Evolutionary conservation across 139 green algal genomes (phyloP).

Genomic region (Trebouxia sp.): DNA sequence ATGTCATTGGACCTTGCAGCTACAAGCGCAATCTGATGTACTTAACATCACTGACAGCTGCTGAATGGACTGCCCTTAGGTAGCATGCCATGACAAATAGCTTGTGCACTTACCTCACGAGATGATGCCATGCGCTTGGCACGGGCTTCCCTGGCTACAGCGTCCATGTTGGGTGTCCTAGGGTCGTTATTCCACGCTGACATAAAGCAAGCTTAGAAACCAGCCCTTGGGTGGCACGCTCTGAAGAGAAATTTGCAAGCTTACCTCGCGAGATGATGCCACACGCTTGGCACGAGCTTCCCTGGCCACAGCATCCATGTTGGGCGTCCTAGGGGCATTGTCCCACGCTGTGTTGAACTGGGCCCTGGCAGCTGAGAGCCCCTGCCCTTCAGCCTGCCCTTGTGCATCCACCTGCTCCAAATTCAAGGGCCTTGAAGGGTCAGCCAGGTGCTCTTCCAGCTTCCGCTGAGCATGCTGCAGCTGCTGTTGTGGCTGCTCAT

Average conservation of each 20-base stretch:
- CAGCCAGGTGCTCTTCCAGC: conserved; percentile 32
- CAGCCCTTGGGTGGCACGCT: too few relatives aligned
- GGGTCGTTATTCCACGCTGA: too few relatives aligned
- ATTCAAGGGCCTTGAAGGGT: neutral
- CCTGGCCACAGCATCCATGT: neutral
- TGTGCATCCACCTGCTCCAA: neutral
- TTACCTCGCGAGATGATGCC: neutral
- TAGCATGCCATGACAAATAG: too few relatives aligned
- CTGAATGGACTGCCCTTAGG: too few relatives aligned
- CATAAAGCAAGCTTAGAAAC: too few relatives aligned
- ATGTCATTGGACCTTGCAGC: too few relatives aligned
- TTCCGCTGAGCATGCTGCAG: conserved; percentile 12
- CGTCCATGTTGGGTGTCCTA: too few relatives aligned
- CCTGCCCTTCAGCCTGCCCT: neutral
- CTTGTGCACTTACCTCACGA: too few relatives aligned
- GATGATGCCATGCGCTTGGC: too few relatives aligned
- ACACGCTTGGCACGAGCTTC: conserved; percentile 6
- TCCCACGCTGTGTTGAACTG: neutral
- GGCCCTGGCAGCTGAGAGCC: neutral
- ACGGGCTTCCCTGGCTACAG: too few relatives aligned
- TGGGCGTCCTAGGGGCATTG: neutral
- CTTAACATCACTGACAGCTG: too few relatives aligned
- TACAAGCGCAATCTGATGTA: too few relatives aligned
- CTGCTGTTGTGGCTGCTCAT: conserved; percentile 14
- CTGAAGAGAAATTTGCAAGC: neutral